phyloP scores from a whole-genome alignment of 1,139 yeast genomes.

The Lodderomyces elongisporus region DNA sequence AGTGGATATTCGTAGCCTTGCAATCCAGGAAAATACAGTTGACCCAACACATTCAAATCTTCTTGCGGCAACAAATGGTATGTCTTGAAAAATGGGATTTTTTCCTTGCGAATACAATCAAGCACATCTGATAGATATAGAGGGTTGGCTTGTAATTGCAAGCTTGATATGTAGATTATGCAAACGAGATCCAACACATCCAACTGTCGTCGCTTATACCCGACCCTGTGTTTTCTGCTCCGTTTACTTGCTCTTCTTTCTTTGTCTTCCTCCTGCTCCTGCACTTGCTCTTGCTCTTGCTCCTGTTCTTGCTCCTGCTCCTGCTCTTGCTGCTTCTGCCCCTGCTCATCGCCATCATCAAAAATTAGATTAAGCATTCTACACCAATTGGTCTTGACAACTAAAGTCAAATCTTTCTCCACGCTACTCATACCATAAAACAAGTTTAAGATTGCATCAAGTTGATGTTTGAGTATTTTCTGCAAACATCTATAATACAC shows the following conservation, averaged over 20 bases:
- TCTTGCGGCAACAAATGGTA: conserved; percentile 25
- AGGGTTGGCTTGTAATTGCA: conserved; percentile 31
- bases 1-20: conserved; percentile 29
- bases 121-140: conserved; percentile 34
- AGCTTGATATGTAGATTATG: conserved; percentile 34
- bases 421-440: conserved; percentile 14
- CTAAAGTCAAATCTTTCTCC: conserved; percentile 30
- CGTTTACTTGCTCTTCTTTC: neutral
- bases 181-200: conserved; percentile 26
- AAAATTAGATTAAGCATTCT: conserved; percentile 5
- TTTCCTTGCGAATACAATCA: conserved; percentile 24
- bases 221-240: neutral
- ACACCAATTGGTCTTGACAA: conserved; percentile 52
- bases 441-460: conserved; percentile 16
- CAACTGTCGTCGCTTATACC: neutral
- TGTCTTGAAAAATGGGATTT: conserved; percentile 35
- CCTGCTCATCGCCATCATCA: neutral
- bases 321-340: neutral
- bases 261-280: neutral
- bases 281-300: conserved; percentile 1
- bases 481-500: conserved; percentile 52
- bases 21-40: conserved; percentile 18
- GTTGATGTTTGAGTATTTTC: conserved; percentile 46
- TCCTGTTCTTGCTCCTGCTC: neutral
- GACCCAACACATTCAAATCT: conserved; percentile 21